Evolutionary conservation across 805 yeast genomes (phyloP), one percentile per base, ranked within the genome.

Genomic region (Yamadazyma paraphyllophila): DNA sequence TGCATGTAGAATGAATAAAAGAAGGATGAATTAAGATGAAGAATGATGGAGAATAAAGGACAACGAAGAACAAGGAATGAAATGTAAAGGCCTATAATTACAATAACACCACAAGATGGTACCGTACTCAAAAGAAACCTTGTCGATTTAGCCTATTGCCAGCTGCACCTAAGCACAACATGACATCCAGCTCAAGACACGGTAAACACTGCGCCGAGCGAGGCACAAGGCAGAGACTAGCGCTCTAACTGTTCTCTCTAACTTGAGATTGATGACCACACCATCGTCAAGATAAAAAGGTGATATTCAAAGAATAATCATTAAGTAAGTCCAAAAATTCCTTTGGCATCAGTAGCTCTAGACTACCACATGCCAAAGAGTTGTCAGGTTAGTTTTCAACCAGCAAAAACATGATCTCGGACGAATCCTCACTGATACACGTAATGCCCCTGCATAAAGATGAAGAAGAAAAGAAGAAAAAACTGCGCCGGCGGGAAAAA

Each of bases 331-430:
- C 88, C 90, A 84, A 83, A 85, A 84, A 85, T 83, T 84, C 91
- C 54, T 86, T 82, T 57, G 70, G 66, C 66, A 66, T 61, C 62
- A 64, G 57, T 67, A 73, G 69, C 78, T 80, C 78, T 77, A 69
- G 65, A 57, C 54, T 43, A 48, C 46, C 58, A 53, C 61, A 61
- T 54, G 45, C 53, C 80, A 80, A 40, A 48, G 83, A 83, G 81
- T 79, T 85, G 96, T 91, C 92, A 81, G 91, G 94, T 86, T 85
- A 88, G 91, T 88, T 94, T 92, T 94, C 97, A 94, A 92, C 97
- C 96, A 92, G 99, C 99, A 92, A 92, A 92, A 88, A 94, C 98
- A 92, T 96, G 96, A 91, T 90, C 99, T 92, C 99, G 98, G 99
- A 94, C 97, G 96, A 91, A 90, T 94, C 99, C 98, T 92, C 99